Percentiles rank a stretch among this genome's conserved stretches.
Evolutionary conservation across 176 grass and related monocot genomes (phyloP).

Genomic region (Alloteropsis semialata): DNA sequence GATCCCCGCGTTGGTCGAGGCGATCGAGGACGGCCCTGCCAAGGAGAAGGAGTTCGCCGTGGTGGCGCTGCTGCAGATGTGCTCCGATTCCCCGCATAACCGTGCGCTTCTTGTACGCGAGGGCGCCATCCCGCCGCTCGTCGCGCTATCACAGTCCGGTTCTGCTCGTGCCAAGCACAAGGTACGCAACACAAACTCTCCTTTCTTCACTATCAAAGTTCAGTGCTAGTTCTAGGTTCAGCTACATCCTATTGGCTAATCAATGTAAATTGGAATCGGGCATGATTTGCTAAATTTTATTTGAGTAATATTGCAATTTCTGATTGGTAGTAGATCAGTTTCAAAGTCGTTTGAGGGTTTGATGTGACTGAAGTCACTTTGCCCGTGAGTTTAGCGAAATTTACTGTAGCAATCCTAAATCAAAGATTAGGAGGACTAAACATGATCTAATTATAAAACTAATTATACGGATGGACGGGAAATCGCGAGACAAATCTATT

Average conservation of each 20-base stretch:
- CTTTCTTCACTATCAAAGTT: not conserved
- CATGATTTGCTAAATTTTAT: not conserved
- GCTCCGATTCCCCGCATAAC: slow-evolving; percentile 66
- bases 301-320: not conserved
- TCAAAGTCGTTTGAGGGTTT: slow-evolving; percentile 13
- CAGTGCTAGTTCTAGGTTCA: not conserved
- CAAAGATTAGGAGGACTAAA: too few relatives aligned
- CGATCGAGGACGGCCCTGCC: slow-evolving; percentile 81
- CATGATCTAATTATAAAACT: too few relatives aligned
- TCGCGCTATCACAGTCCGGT: slow-evolving; percentile 82
- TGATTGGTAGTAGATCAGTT: not conserved
- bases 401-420: too few relatives aligned
- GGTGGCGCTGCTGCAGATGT: slow-evolving; percentile 79
- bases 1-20: slow-evolving; percentile 76
- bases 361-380: slow-evolving; percentile 13
- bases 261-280: not conserved
- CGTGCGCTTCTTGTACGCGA: slow-evolving; percentile 88
- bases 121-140: slow-evolving; percentile 93
- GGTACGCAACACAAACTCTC: slow-evolving; percentile 33
- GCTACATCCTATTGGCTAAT: not conserved
- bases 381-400: not conserved
- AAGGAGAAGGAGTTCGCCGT: slow-evolving; percentile 95
- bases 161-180: slow-evolving; percentile 92
- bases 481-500: too few relatives aligned
- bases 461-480: too few relatives aligned